These are phyloP conservation scores for Fraxinus baroniana DNA, from an alignment of 305 asterid species.

Conservation along the genomic window DNA sequence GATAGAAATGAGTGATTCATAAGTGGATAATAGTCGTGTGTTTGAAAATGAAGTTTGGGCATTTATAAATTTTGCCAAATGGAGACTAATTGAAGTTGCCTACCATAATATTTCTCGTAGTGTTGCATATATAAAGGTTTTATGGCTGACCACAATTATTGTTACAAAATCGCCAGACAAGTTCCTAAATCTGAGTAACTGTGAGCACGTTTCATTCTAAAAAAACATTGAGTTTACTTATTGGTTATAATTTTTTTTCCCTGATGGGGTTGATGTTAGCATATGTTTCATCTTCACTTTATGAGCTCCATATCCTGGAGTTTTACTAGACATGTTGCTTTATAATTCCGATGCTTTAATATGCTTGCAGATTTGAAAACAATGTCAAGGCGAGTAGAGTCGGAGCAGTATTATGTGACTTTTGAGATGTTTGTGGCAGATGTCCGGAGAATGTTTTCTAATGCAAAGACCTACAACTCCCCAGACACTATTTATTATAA, in stretches of 20 bases:
- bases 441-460: conserved; percentile 76
- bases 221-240: not conserved
- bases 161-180: not conserved
- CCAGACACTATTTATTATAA: conserved; percentile 88
- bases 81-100: not conserved
- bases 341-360: not conserved
- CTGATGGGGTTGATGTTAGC: not conserved
- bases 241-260: not conserved
- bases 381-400: conserved; percentile 89
- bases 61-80: not conserved
- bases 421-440: conserved; percentile 95
- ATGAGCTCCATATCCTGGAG: not conserved
- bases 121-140: not conserved
- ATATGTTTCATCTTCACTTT: not conserved
- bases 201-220: not conserved
- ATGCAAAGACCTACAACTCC: conserved; percentile 93
- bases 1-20: not conserved
- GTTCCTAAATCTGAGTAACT: not conserved
- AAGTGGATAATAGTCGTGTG: not conserved
- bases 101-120: not conserved
- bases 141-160: not conserved
- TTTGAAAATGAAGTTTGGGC: not conserved
- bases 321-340: not conserved
- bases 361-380: conserved; percentile 68
- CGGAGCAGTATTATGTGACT: conserved; percentile 82